Evolutionary conservation across 2,329 filamentous ascomycete genomes (phyloP).

Genomic region (Fusarium torreyae): DNA sequence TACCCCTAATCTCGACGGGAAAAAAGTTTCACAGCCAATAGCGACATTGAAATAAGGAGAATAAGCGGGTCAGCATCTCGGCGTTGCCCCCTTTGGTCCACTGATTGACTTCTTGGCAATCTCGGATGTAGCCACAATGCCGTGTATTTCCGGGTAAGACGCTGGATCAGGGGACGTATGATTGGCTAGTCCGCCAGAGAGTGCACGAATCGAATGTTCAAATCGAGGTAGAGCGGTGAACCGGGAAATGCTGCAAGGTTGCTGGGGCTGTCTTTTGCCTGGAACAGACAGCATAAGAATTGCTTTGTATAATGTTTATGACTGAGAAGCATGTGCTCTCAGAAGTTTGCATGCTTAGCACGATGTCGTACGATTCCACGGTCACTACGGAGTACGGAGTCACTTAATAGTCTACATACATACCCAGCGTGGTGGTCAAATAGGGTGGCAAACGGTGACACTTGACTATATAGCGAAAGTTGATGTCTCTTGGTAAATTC

Average conservation of each 20-base stretch:
- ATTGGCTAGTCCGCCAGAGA: neutral
- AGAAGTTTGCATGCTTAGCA: neutral
- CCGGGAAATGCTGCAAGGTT: too few species aligned
- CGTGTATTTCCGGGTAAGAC: constrained; percentile 1
- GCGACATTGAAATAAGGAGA: neutral
- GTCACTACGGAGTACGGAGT: neutral
- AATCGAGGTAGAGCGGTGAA: too few species aligned
- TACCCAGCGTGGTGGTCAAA: neutral
- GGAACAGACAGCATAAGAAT: too few species aligned
- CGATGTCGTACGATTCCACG: neutral
- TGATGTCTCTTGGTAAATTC: too few species aligned
- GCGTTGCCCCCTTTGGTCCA: constrained; percentile 14
- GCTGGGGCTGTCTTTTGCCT: too few species aligned
- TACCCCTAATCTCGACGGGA: constrained; percentile 26
- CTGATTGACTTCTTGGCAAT: constrained; percentile 14
- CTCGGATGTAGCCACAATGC: constrained; percentile 22
- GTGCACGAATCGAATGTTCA: too few species aligned
- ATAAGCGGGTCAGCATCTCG: constrained; percentile 19
- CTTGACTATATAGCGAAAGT: too few species aligned
- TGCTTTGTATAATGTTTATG: too few species aligned
- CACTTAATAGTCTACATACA: too few species aligned
- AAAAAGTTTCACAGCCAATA: constrained; percentile 9
- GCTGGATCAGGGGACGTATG: neutral
- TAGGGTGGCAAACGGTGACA: too few species aligned
- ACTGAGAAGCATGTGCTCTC: neutral